Conservation (phyloP, 2,329 filamentous ascomycete species). For the Diaporthe ampelina region DNA sequence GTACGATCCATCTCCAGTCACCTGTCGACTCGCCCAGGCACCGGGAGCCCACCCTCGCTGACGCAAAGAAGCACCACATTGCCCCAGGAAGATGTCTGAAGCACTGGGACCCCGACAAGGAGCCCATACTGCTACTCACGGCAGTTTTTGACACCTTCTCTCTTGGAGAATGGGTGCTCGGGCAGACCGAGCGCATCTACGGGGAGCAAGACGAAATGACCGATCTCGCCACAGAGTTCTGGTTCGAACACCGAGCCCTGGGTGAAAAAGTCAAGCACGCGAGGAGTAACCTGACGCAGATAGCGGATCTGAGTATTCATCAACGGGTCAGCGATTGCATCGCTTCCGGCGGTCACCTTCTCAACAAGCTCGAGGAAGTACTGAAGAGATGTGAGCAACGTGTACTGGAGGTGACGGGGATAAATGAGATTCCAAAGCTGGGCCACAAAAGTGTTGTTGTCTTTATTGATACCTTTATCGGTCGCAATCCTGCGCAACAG, state of each 20-base stretch:
- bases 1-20: not conserved
- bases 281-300: not conserved
- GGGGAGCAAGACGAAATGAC: slow-evolving; percentile 18
- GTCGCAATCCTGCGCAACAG: not conserved
- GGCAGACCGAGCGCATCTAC: not conserved
- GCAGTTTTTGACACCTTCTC: not conserved
- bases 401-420: not conserved
- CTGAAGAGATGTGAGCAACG: slow-evolving; percentile 9
- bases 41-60: not conserved
- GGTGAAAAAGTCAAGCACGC: slow-evolving; percentile 10
- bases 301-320: not conserved
- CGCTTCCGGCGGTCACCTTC: not conserved
- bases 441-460: not conserved
- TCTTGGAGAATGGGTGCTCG: not conserved
- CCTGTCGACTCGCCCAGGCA: not conserved
- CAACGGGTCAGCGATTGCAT: not conserved
- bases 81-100: not conserved
- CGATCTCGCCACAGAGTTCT: slow-evolving; percentile 9
- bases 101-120: slow-evolving; percentile 6
- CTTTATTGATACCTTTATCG: slow-evolving; percentile 14
- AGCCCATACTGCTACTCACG: slow-evolving; percentile 5
- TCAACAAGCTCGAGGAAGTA: not conserved
- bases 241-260: slow-evolving; percentile 5
- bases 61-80: slow-evolving; percentile 1
- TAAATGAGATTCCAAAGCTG: slow-evolving; percentile 1